These are phyloP conservation scores for Wallacemonas sp. DNA, from an alignment of 208 protist species.

Conservation along the genomic window DNA sequence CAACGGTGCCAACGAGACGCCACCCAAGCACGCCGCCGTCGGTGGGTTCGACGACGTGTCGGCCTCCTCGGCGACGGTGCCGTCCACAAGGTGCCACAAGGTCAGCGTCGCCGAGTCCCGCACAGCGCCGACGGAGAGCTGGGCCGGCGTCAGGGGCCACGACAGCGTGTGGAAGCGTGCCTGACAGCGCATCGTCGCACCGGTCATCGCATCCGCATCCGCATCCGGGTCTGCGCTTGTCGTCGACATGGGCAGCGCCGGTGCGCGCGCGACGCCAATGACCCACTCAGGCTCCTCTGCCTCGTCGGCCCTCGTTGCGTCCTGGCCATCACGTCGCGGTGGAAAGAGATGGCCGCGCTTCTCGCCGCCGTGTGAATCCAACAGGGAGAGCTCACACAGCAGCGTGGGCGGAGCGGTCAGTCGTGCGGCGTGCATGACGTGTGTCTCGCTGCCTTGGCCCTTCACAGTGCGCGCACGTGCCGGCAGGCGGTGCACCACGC, in stretches of 20 bases:
- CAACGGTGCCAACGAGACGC: neutral
- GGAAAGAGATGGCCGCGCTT: too few species aligned
- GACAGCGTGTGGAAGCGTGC: neutral
- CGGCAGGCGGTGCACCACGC: neutral
- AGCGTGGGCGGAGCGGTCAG: neutral
- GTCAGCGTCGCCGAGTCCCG: neutral
- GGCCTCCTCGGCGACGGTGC: neutral
- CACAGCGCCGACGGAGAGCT: neutral
- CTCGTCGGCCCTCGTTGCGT: neutral
- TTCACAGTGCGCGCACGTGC: too few species aligned
- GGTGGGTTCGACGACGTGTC: too few species aligned
- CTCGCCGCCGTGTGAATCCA: neutral
- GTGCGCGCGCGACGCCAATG: conserved; percentile 6
- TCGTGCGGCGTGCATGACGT: too few species aligned
- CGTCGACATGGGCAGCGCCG: neutral
- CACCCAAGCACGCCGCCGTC: neutral
- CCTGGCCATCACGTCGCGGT: too few species aligned
- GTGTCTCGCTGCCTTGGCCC: too few species aligned
- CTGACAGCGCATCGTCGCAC: neutral
- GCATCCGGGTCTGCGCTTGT: neutral
- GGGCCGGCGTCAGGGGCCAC: neutral
- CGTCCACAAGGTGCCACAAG: neutral
- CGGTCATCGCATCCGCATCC: neutral
- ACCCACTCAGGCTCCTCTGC: neutral
- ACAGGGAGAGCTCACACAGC: conserved; percentile 14